Evolutionary conservation across 106 monocot genomes (phyloP), one percentile per base, ranked within the genome.

Genomic region (Dioscorea zingiberensis): DNA sequence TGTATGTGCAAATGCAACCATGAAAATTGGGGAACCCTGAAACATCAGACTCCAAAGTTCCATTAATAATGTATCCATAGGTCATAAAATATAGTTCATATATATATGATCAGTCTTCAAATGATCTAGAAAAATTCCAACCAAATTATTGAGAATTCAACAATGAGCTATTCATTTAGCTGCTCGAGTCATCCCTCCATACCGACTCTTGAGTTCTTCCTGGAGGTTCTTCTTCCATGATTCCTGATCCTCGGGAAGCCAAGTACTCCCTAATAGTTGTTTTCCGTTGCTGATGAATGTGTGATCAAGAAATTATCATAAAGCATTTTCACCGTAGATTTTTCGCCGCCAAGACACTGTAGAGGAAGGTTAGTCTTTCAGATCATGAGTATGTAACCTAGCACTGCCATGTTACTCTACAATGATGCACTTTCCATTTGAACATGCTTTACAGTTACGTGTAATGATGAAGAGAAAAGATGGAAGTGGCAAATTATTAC

Each of bases 201-300:
- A 93, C 3, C 93, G 83, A 58, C 30, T 73, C 54, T 69, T 88
- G 25, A 93, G 83, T 25, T 79, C 63, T 69, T 85, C n/a, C 83
- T 23, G 93, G 88, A 47, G 93, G 93, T 59, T 89, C 89, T 74
- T 89, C 93, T 69, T 89, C 85, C 89, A 93, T 93, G 62, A 93
- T 83, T 47, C 93, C 88, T 23, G 85, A 69, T 25, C 93, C 88
- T 44, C 64, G 29, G 19, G 89, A 75, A 22, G 71, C 72, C 66
- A 93, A 62, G 62, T 93, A 93, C 51, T 67, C 27, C 0, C 85
- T 69, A 10, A 93, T 86, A 15, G 81, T 86, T 57, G 86, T 89
- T 49, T 55, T 81, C 16, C 93, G 44, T 93, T 81, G 23, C 75
- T 67, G 21, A 93, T 63, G 68, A 76, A 93, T 44, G 89, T 89